Evolutionary conservation across 192 early-diverging fungal genomes (phyloP), one percentile per base, ranked within the genome.

Genomic region (Funneliformis geosporum): DNA sequence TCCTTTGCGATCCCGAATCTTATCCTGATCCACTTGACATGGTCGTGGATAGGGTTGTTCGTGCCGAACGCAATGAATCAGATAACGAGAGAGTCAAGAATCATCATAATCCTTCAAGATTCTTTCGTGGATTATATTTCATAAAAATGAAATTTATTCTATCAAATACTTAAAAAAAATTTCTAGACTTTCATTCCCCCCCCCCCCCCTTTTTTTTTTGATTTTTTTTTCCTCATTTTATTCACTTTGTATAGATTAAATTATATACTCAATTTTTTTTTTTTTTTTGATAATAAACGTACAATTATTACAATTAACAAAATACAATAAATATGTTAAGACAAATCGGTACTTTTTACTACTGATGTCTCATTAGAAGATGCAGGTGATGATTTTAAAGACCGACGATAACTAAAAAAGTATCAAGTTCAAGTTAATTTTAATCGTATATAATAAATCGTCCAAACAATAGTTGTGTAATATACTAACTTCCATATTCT

Each of bases 401-500:
- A 39, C n/a, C 68, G 27, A 44, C 21, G 68, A 70, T 70, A 70
- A 42, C 68, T 70, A 23, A 1, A n/a, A n/a, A 40, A 66, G 12
- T 66, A 14, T 25, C n/a, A 33, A 18, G 25, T 6, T 16, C 64
- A 14, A 14, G 64, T 65, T 28, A 65, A 65, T 18, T 14, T 65
- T 64, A 27, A 62, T 27, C 23, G 8, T 38, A 69, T 8, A 38
- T 18, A 8, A 68, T 33, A 68, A 33, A 14, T 39, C 14, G 33
- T 9, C n/a, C 3, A 8, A n/a, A 68, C 9, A 27, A 62, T 8
- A 23, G 21, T 0, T 23, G 0, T 25, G 11, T 65, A 18, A 39
- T 28, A 39, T 28, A 82, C 85, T 82, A 88, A 94, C 92, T 90
- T 82, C 50, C 83, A 88, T 78, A 99, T 95, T 23, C 97, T 88